Percentiles rank a stretch among this genome's conserved stretches.
Evolutionary conservation across 2,329 filamentous ascomycete genomes (phyloP).

Genomic region (Lachnellula cervina): DNA sequence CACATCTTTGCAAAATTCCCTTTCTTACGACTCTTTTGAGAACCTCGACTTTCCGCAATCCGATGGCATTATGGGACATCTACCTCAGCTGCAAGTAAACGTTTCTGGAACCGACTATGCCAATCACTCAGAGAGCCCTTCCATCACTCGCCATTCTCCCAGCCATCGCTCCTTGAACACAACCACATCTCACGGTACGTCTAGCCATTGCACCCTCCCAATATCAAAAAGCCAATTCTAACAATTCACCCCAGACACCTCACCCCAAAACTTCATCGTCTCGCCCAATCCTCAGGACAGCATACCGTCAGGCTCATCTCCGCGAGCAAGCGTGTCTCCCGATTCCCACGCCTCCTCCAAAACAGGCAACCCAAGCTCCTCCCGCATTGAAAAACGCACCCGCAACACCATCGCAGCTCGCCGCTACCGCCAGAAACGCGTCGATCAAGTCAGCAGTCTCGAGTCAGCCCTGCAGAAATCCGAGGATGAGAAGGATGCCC

Average conservation of each 20-base stretch:
- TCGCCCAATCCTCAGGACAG: not conserved
- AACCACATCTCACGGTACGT: not conserved
- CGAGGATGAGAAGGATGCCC: conserved; percentile 57
- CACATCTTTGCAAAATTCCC: not conserved
- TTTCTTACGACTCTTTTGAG: not conserved
- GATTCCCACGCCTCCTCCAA: not conserved
- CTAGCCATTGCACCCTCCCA: not conserved
- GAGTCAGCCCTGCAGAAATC: conserved; percentile 55
- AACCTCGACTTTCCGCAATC: not conserved
- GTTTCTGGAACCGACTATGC: not conserved
- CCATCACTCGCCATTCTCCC: not conserved
- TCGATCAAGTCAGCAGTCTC: conserved; percentile 60
- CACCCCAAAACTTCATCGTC: not conserved
- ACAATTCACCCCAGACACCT: not conserved
- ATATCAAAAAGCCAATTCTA: not conserved
- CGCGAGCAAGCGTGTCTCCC: not conserved
- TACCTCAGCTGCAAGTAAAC: not conserved
- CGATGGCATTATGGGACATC: not conserved
- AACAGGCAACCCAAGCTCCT: conserved; percentile 2
- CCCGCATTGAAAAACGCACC: conserved; percentile 50
- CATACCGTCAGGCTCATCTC: not conserved
- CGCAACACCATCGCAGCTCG: conserved; percentile 68
- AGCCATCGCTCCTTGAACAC: not conserved
- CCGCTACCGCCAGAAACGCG: conserved; percentile 65
- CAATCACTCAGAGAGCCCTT: not conserved